Evolutionary conservation across 2,329 filamentous ascomycete genomes (phyloP).

Genomic region (Drechslerella dactyloides): DNA sequence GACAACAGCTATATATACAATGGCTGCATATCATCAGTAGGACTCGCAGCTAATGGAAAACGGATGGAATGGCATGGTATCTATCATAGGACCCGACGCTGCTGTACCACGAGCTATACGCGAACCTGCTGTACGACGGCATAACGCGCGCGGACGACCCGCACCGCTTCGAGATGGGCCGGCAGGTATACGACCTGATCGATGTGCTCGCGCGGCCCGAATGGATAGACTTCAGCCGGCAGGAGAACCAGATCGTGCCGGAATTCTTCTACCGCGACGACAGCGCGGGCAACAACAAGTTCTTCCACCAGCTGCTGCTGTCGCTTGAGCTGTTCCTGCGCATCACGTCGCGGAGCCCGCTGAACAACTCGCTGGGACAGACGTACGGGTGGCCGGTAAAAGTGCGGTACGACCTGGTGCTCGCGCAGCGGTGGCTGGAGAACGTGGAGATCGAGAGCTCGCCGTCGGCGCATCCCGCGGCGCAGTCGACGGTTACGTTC

Average conservation of each 20-base stretch:
- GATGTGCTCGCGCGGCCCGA: slow-evolving; percentile 71
- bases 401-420: slow-evolving; percentile 74
- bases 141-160: slow-evolving; percentile 69
- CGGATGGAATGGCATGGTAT: not conserved
- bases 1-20: no score
- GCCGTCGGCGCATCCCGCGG: slow-evolving; percentile 62
- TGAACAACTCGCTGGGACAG: slow-evolving; percentile 59
- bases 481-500: slow-evolving; percentile 67
- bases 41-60: not conserved
- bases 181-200: slow-evolving; percentile 75
- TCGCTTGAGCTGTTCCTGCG: slow-evolving; percentile 74
- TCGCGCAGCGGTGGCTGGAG: slow-evolving; percentile 75
- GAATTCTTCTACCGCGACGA: slow-evolving; percentile 71
- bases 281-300: slow-evolving; percentile 67
- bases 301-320: slow-evolving; percentile 78
- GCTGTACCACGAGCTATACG: slow-evolving; percentile 69
- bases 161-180: slow-evolving; percentile 66
- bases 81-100: slow-evolving; percentile 47
- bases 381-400: slow-evolving; percentile 71
- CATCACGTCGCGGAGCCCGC: slow-evolving; percentile 62
- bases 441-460: slow-evolving; percentile 71
- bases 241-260: slow-evolving; percentile 74
- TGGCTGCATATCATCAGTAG: not conserved
- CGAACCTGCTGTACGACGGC: slow-evolving; percentile 70
- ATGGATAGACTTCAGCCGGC: slow-evolving; percentile 76